A percentile compares a stretch with the other conserved stretches of the same genome.
phyloP scores from a whole-genome alignment of 441 rosid genomes.

The Geranium incanum region DNA sequence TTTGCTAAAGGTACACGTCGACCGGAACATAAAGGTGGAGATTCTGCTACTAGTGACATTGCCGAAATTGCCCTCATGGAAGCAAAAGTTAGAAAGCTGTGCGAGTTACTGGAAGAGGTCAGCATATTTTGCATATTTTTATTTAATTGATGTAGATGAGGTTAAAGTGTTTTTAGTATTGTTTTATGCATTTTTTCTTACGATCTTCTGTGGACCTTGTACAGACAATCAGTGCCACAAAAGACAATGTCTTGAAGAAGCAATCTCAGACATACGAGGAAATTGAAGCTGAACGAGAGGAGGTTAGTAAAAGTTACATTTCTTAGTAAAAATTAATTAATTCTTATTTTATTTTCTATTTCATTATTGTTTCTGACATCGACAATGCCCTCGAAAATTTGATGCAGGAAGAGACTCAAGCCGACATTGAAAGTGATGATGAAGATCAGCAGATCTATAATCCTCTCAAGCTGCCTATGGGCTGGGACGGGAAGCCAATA shows the following conservation, averaged over 20 bases:
- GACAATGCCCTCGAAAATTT: constrained; percentile 15
- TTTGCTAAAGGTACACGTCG: constrained; percentile 59
- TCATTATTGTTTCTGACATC: constrained; percentile 10
- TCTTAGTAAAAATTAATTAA: background rate
- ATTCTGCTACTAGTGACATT: constrained; percentile 34
- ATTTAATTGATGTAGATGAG: background rate
- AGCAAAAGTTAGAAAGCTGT: constrained; percentile 62
- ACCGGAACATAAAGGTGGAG: constrained; percentile 45
- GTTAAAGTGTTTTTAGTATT: background rate
- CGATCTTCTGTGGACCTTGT: constrained; percentile 16
- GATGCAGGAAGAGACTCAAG: constrained; percentile 79
- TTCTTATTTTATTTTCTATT: background rate
- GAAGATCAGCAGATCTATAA: constrained; percentile 91
- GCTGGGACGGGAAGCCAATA: constrained; percentile 99
- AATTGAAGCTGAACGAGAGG: constrained; percentile 96
- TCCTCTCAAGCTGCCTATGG: constrained; percentile 95
- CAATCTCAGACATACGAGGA: constrained; percentile 94
- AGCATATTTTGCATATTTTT: constrained; percentile 17
- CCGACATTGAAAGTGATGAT: constrained; percentile 92
- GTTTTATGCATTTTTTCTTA: background rate
- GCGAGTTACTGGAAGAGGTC: constrained; percentile 72
- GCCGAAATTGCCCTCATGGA: constrained; percentile 74
- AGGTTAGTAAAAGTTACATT: constrained; percentile 31
- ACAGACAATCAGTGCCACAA: constrained; percentile 69
- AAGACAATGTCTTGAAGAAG: constrained; percentile 85